These are phyloP conservation scores for Maudiozyma barnettii DNA, from an alignment of 805 yeast genomes.

Conservation along the genomic window DNA sequence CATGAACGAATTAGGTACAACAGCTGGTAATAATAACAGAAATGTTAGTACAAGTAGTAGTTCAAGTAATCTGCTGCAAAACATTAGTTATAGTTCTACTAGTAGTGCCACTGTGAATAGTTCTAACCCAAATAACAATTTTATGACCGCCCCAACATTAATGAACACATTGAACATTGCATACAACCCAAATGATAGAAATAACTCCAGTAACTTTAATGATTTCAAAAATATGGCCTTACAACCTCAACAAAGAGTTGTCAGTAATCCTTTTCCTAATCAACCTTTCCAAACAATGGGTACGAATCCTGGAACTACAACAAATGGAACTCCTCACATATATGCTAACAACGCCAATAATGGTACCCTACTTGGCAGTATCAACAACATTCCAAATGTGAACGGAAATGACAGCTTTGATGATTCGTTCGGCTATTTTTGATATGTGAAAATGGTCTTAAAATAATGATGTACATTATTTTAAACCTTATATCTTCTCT, in stretches of 20 bases:
- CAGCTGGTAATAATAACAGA: not conserved
- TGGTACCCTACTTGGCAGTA: not conserved
- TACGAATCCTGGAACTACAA: not conserved
- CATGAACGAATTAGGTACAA: conserved; percentile 1
- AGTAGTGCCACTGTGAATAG: not conserved
- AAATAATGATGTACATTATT: too few relatives aligned
- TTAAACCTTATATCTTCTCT: too few relatives aligned
- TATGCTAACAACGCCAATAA: not conserved
- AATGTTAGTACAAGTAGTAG: conserved; percentile 9
- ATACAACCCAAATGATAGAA: conserved; percentile 1
- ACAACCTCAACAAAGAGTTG: conserved; percentile 11
- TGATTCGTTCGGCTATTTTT: conserved; percentile 2
- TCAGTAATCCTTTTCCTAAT: conserved; percentile 17
- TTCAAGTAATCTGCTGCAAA: conserved; percentile 12
- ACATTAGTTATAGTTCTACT: conserved; percentile 1
- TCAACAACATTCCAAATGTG: not conserved
- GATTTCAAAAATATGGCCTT: conserved; percentile 2
- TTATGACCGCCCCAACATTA: conserved; percentile 5
- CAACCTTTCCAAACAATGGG: conserved; percentile 1
- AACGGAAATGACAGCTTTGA: not conserved
- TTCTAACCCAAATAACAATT: not conserved
- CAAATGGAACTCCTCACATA: not conserved
- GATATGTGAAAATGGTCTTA: too few relatives aligned
- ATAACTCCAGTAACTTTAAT: not conserved
- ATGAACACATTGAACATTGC: conserved; percentile 5